phyloP scores from a whole-genome alignment of 257 asterid species.

The Galeopsis tetrahit region DNA sequence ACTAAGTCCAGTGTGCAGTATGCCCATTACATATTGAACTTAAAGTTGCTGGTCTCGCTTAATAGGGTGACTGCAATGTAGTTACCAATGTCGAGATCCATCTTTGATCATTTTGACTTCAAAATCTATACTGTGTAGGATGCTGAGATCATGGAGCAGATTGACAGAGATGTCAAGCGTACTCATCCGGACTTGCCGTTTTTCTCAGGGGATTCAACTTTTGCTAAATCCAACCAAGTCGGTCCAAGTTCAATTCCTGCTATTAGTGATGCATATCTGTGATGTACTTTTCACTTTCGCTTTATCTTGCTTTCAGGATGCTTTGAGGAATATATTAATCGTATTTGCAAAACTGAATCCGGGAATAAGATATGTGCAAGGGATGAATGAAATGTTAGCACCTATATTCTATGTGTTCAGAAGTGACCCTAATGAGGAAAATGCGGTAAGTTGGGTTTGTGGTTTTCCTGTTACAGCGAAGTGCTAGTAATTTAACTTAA shows the following conservation, averaged over 20 bases:
- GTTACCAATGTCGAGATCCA: constrained; percentile 18
- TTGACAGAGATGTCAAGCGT: constrained; percentile 96
- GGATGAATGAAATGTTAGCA: constrained; percentile 97
- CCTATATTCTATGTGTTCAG: constrained; percentile 80
- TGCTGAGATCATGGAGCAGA: constrained; percentile 88
- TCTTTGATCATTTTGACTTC: constrained; percentile 31
- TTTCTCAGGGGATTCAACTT: constrained; percentile 84
- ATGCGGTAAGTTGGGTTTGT: constrained; percentile 56
- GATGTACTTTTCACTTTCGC: constrained; percentile 29
- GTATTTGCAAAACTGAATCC: constrained; percentile 95
- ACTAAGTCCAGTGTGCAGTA: constrained; percentile 19
- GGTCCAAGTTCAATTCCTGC: constrained; percentile 33
- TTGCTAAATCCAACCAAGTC: constrained; percentile 88
- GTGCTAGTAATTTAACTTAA: constrained; percentile 16
- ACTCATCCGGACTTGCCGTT: constrained; percentile 94
- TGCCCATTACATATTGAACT: constrained; percentile 22
- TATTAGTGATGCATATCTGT: constrained; percentile 36
- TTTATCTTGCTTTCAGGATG: constrained; percentile 62
- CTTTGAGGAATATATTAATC: constrained; percentile 70
- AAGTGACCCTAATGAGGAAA: constrained; percentile 80
- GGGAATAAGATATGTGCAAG: constrained; percentile 98
- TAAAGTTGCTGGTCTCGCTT: constrained; percentile 21
- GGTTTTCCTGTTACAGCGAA: constrained; percentile 13
- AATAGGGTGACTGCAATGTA: constrained; percentile 21
- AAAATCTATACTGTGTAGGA: constrained; percentile 57